These are phyloP conservation scores for Syzygium aqueum DNA, from an alignment of 345 rosid genomes.

Conservation along the genomic window DNA sequence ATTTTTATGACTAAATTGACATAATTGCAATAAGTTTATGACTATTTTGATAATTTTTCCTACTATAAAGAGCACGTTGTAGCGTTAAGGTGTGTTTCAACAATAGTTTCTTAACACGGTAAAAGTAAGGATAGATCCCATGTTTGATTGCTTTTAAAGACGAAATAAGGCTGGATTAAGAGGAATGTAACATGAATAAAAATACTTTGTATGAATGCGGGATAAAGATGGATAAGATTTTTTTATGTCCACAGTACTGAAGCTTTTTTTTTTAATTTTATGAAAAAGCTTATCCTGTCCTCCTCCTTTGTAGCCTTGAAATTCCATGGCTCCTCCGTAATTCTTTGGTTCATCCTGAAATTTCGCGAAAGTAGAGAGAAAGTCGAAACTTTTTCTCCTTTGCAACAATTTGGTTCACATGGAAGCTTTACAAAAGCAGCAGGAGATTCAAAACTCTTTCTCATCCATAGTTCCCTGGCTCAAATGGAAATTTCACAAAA, in stretches of 20 bases:
- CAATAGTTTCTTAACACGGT: rapidly evolving
- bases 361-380: not conserved
- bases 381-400: not conserved
- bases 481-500: not conserved
- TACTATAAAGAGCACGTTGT: no score
- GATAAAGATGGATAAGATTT: not conserved
- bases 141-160: not conserved
- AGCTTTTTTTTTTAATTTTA: not conserved
- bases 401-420: not conserved
- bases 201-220: not conserved
- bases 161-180: not conserved
- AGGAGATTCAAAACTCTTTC: not conserved
- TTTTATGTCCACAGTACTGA: not conserved
- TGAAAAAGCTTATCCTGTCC: not conserved
- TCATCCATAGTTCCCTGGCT: no score
- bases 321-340: not conserved
- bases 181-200: not conserved
- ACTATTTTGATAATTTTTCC: no score
- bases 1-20: no score
- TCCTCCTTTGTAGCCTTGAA: not conserved
- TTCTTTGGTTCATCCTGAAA: not conserved
- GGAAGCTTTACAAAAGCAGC: not conserved
- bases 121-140: not conserved
- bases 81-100: no score
- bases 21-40: no score